These are phyloP conservation scores for Orbilia javanica DNA, from an alignment of 2,329 filamentous ascomycete genomes.

Conservation along the genomic window DNA sequence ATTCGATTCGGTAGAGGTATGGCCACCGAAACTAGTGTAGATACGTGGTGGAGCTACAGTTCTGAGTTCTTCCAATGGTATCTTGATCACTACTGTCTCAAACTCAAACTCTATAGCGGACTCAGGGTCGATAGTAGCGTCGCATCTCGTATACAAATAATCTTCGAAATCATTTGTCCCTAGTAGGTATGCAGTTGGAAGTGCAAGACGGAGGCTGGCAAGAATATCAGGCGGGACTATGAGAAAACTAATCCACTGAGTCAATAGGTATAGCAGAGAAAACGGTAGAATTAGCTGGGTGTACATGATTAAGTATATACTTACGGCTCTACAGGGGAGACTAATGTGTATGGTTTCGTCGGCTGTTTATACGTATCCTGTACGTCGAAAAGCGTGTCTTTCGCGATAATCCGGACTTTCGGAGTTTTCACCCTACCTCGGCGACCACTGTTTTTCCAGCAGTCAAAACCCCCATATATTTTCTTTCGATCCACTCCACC, in stretches of 20 bases:
- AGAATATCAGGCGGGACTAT: not conserved
- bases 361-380: not conserved
- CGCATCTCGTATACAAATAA: not conserved
- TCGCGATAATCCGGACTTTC: not conserved
- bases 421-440: not conserved
- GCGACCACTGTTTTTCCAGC: not conserved
- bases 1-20: not conserved
- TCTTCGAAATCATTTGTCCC: not conserved
- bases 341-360: not conserved
- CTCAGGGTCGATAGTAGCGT: not conserved
- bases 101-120: not conserved
- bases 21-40: too few species aligned
- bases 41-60: not conserved
- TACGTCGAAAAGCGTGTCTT: not conserved
- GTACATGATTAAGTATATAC: not conserved
- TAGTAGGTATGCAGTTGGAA: not conserved
- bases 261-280: not conserved
- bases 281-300: not conserved
- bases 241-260: not conserved
- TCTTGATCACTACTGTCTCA: slow-evolving; percentile 1
- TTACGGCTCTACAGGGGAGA: not conserved
- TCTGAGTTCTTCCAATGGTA: not conserved
- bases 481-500: slow-evolving; percentile 13
- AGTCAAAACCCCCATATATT: not conserved
- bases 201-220: not conserved